A percentile compares a stretch with the other conserved stretches of the same genome.
These are phyloP conservation scores for Acorus gramineus DNA, from an alignment of 106 monocot genomes.

Conservation along the genomic window DNA sequence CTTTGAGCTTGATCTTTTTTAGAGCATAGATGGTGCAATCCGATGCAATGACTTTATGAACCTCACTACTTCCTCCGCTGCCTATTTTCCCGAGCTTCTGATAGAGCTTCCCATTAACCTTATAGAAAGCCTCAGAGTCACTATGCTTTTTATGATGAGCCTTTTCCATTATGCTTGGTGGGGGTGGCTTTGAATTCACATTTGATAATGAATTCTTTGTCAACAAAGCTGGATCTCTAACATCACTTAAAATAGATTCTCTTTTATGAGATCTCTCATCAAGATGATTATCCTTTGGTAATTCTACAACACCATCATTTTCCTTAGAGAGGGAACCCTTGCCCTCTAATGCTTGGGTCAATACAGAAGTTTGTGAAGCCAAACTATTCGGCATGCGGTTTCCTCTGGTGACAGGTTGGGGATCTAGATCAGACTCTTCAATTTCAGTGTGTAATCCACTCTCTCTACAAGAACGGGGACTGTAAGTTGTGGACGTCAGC, in stretches of 20 bases:
- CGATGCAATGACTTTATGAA: constrained; percentile 82
- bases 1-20: constrained; percentile 88
- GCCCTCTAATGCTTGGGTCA: constrained; percentile 24
- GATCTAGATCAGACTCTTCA: too few relatives aligned
- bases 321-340: constrained; percentile 8
- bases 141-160: constrained; percentile 58
- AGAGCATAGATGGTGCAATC: constrained; percentile 87
- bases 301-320: constrained; percentile 8
- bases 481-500: constrained; percentile 16
- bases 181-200: constrained; percentile 19
- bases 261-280: constrained; percentile 12
- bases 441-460: too few relatives aligned
- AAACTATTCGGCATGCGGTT: not conserved
- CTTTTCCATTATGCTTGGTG: constrained; percentile 44
- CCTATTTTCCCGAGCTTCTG: constrained; percentile 98
- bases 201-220: constrained; percentile 20
- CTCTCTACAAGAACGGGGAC: too few relatives aligned
- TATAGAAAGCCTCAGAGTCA: constrained; percentile 75
- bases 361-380: constrained; percentile 23
- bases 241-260: constrained; percentile 20
- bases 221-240: constrained; percentile 1
- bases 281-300: constrained; percentile 19
- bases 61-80: constrained; percentile 97
- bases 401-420: too few relatives aligned
- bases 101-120: constrained; percentile 89